Evolutionary conservation across 192 early-diverging fungal genomes (phyloP).

Genomic region (Coemansia sp.): DNA sequence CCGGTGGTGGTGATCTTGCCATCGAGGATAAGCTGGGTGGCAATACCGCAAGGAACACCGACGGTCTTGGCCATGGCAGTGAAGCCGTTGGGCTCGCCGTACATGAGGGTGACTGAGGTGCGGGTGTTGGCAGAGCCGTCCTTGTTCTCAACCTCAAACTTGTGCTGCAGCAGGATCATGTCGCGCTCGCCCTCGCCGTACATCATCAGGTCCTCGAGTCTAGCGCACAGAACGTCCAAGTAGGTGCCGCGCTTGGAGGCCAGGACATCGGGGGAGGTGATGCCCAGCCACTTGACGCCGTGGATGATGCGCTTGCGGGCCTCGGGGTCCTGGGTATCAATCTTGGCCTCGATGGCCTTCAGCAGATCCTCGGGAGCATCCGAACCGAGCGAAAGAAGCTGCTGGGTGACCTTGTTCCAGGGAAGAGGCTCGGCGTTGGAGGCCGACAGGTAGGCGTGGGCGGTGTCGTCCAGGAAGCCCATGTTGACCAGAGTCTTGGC

Average conservation of each 20-base stretch:
- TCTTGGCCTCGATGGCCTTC: slow-evolving; percentile 62
- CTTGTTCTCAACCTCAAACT: slow-evolving; percentile 89
- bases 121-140: slow-evolving; percentile 82
- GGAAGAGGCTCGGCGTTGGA: slow-evolving; percentile 53
- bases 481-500: slow-evolving; percentile 91
- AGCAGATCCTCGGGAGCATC: slow-evolving; percentile 51
- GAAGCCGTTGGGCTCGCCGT: slow-evolving; percentile 83
- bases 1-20: slow-evolving; percentile 76
- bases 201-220: slow-evolving; percentile 94
- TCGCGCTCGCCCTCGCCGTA: slow-evolving; percentile 90
- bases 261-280: slow-evolving; percentile 66
- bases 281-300: slow-evolving; percentile 83
- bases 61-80: slow-evolving; percentile 98
- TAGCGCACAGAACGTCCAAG: slow-evolving; percentile 92
- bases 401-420: slow-evolving; percentile 76
- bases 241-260: slow-evolving; percentile 70
- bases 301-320: slow-evolving; percentile 60
- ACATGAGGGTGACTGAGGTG: slow-evolving; percentile 90
- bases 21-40: slow-evolving; percentile 85
- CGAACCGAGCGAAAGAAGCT: slow-evolving; percentile 39
- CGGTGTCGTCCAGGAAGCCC: slow-evolving; percentile 82
- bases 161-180: slow-evolving; percentile 97
- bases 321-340: slow-evolving; percentile 56
- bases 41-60: slow-evolving; percentile 95
- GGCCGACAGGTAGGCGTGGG: slow-evolving; percentile 58